Base-by-base conservation (phyloP, 495 filamentous ascomycete genomes). In the Astrothelium macrocarpum region DNA sequence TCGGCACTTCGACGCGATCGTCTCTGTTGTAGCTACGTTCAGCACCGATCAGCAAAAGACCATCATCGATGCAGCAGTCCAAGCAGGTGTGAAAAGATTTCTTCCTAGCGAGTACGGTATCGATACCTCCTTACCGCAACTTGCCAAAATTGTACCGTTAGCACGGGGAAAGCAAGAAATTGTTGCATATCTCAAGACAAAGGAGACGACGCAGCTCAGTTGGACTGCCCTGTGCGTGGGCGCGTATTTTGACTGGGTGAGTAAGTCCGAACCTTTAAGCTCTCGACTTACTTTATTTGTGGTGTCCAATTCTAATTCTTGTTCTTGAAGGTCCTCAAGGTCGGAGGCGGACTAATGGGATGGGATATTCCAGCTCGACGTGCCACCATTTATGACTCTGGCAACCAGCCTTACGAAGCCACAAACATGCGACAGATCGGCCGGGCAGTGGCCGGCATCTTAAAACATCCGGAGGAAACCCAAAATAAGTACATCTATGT, bases 61-160 rank as follows among this genome's bases (percentile, higher is more conserved):
- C n/a, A 68, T 82, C 14, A 79, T 84, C 42, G 78, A 85, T 67
- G 81, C 80, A 12, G 76, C 79, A 11, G 71, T 84, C 36, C 61
- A 66, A 5, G 82, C 78, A 1, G 80, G 81, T 1, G 81, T 84
- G 29, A 81, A 77, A 53, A 74, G 80, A 9, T 81, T 84, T 65
- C 74, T 84, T 29, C 82, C 82, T 16, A 77, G 76, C 4, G 82
- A 84, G 49, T 85, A 77, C 64, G 79, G 75, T 11, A 63, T 65
- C 29, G 66, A 74, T 56, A 65, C 65, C 18, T 56, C 43, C 9
- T 3, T 56, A 9, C 25, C 43, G 0, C n/a, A 32, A 10, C n/a
- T 39, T n/a, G 32, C 32, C 7, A 34, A 56, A 28, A 2, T 42
- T 16, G 32, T 66, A 20, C 32, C 64, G 5, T 32, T 58, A 2